These are phyloP conservation scores for Ogataea parapolymorpha DNA, from an alignment of 805 yeast genomes.

Conservation along the genomic window DNA sequence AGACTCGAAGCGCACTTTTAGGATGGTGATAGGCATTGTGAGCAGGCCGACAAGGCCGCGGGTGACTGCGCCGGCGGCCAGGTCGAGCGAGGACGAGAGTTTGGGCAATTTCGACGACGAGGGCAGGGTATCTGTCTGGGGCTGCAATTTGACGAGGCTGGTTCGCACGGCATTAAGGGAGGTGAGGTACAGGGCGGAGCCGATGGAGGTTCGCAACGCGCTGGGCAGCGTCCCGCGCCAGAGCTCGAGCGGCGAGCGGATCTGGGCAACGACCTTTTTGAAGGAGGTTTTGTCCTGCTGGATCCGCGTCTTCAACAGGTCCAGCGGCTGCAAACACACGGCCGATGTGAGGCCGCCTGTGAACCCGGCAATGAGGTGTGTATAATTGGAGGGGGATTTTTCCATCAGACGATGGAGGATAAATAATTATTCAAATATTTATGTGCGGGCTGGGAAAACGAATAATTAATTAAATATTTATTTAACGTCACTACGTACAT, in stretches of 20 bases:
- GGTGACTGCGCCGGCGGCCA: conserved; percentile 72
- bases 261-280: conserved; percentile 34
- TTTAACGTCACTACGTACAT: neutral
- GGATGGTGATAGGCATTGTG: conserved; percentile 92
- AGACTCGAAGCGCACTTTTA: conserved; percentile 88
- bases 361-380: conserved; percentile 78
- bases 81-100: conserved; percentile 64
- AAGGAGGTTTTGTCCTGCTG: conserved; percentile 54
- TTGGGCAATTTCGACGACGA: conserved; percentile 59
- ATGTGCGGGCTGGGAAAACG: neutral
- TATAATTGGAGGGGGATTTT: conserved; percentile 20
- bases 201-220: conserved; percentile 83
- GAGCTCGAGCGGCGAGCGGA: conserved; percentile 46
- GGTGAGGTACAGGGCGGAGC: conserved; percentile 83
- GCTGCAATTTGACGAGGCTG: conserved; percentile 37
- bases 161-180: conserved; percentile 62
- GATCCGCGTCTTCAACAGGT: conserved; percentile 79
- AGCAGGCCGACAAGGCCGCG: conserved; percentile 79
- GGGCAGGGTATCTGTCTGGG: conserved; percentile 4
- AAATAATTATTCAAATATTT: too few relatives aligned
- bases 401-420: conserved; percentile 3
- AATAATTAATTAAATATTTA: neutral
- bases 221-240: conserved; percentile 97
- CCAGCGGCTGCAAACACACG: conserved; percentile 81
- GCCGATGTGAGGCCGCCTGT: conserved; percentile 82